phyloP scores from a whole-genome alignment of 345 rosid species.

The Kandelia obovata region DNA sequence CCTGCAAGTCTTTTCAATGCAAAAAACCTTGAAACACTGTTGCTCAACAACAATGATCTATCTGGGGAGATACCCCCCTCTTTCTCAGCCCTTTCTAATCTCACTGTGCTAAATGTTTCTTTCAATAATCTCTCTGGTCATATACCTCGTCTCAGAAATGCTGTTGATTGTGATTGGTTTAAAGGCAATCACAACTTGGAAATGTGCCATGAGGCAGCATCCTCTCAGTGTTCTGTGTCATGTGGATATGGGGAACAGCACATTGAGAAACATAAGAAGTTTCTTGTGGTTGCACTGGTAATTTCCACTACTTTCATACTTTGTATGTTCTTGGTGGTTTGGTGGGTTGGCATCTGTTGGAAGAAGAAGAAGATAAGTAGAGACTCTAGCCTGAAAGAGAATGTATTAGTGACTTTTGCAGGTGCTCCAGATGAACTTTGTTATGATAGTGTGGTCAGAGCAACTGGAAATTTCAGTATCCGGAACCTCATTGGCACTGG shows the following conservation, averaged over 20 bases:
- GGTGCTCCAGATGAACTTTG: conserved; percentile 50
- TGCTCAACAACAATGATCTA: conserved; percentile 47
- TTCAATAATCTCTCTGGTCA: conserved; percentile 57
- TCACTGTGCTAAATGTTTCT: conserved; percentile 43
- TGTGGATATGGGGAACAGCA: conserved; percentile 19
- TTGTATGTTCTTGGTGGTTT: conserved; percentile 19
- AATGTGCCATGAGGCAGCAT: conserved; percentile 26
- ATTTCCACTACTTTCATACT: conserved; percentile 38
- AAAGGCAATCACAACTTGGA: conserved; percentile 35
- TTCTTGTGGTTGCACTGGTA: conserved; percentile 28
- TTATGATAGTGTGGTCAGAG: conserved; percentile 52
- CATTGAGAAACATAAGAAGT: conserved; percentile 19
- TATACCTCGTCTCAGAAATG: conserved; percentile 39
- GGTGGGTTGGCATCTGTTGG: conserved; percentile 22
- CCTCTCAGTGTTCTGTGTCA: conserved; percentile 17
- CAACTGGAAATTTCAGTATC: conserved; percentile 52
- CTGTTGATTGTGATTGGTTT: conserved; percentile 35
- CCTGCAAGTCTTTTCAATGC: conserved; percentile 44
- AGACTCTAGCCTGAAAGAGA: conserved; percentile 31
- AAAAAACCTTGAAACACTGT: conserved; percentile 36
- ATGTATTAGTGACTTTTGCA: conserved; percentile 52
- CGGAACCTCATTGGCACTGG: conserved; percentile 59
- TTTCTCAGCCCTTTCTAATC: conserved; percentile 40
- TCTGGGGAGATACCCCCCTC: conserved; percentile 52
- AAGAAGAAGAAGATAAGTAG: conserved; percentile 32